Evolutionary conservation across 2,329 filamentous ascomycete species (phyloP).

Genomic region (Thermomyces lanuginosus): DNA sequence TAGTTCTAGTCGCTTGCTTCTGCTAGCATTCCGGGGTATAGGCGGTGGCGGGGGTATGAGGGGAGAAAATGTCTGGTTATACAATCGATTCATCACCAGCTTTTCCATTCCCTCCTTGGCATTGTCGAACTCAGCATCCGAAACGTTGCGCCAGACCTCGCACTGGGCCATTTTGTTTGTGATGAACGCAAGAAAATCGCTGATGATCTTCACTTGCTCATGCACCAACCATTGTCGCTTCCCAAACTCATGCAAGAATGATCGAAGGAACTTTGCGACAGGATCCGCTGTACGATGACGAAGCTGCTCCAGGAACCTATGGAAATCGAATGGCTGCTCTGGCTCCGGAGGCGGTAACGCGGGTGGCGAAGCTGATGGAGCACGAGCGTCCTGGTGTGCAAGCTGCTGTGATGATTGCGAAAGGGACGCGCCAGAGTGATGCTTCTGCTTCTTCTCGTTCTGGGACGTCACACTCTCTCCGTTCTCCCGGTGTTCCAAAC

Average conservation of each 20-base stretch:
- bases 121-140: constrained; percentile 95
- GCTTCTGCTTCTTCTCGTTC: too few species aligned
- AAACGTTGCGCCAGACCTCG: constrained; percentile 90
- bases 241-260: constrained; percentile 83
- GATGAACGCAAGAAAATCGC: constrained; percentile 91
- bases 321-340: constrained; percentile 84
- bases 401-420: too few species aligned
- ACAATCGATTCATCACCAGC: constrained; percentile 93
- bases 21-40: constrained; percentile 40
- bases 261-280: constrained; percentile 86
- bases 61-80: constrained; percentile 89
- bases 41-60: constrained; percentile 70
- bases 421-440: constrained; percentile 9
- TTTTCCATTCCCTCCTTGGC: constrained; percentile 98
- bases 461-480: too few species aligned
- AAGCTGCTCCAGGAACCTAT: constrained; percentile 88
- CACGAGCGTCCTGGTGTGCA: too few species aligned
- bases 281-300: constrained; percentile 96
- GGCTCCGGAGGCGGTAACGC: constrained; percentile 60
- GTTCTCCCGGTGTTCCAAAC: constrained; percentile 48
- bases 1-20: constrained; percentile 50
- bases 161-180: constrained; percentile 96
- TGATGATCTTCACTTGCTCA: constrained; percentile 97
- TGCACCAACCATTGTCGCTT: constrained; percentile 99
- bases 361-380: too few species aligned